Percentiles rank a stretch among this genome's conserved stretches.
Conservation (phyloP, 106 monocot species). For the Platanthera guangdongensis region DNA sequence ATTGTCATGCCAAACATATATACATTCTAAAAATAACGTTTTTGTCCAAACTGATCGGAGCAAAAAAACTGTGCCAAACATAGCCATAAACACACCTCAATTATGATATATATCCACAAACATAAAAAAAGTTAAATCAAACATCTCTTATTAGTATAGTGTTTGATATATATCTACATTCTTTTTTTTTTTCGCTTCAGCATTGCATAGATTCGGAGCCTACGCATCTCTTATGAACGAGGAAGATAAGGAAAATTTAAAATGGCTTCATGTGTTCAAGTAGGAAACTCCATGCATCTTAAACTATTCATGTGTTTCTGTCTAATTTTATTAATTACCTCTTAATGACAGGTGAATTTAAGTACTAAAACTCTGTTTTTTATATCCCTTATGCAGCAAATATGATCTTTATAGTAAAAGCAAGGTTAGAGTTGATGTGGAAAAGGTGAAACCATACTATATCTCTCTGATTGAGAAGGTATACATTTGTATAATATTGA, state of each 20-base stretch:
- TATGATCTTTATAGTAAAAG: constrained; percentile 97
- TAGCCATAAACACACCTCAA: background rate
- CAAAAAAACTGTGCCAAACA: no score
- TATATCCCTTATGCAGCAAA: constrained; percentile 42
- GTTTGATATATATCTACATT: no score
- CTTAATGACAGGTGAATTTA: background rate
- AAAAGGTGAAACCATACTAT: constrained; percentile 92
- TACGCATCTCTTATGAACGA: constrained; percentile 80
- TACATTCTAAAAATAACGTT: no score
- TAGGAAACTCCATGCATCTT: constrained; percentile 12
- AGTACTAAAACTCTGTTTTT: background rate
- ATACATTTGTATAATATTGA: background rate
- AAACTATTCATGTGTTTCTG: background rate
- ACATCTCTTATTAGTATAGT: no score
- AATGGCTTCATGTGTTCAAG: constrained; percentile 91
- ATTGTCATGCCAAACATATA: no score
- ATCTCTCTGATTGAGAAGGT: constrained; percentile 89
- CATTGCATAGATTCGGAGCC: constrained; percentile 75
- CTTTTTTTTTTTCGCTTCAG: constrained; percentile 13
- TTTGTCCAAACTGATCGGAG: no score
- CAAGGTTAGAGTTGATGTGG: constrained; percentile 75
- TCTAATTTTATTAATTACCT: background rate
- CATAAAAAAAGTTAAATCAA: no score
- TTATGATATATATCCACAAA: no score
- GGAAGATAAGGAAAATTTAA: constrained; percentile 80